Evolutionary conservation across 2,329 filamentous ascomycete genomes (phyloP).

Genomic region (Zasmidium citrigriseum): DNA sequence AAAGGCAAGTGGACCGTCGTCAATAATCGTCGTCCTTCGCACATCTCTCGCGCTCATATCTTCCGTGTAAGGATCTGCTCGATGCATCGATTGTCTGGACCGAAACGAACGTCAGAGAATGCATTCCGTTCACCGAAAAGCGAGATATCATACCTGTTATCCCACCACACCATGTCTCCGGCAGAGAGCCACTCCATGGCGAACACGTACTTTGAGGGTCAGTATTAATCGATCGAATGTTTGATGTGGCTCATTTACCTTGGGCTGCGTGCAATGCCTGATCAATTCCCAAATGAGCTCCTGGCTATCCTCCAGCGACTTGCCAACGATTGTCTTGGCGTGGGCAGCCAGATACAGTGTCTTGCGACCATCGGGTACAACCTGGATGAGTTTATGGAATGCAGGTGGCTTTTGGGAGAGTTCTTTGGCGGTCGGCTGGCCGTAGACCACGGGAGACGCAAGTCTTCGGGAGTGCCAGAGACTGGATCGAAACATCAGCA

Average conservation of each 20-base stretch:
- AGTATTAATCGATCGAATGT: not conserved
- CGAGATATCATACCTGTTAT: not conserved
- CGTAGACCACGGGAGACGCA: not conserved
- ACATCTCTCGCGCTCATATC: not conserved
- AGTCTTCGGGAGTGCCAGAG: not conserved
- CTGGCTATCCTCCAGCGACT: not conserved
- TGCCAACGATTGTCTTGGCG: not conserved
- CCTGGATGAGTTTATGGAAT: not conserved
- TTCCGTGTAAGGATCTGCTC: not conserved
- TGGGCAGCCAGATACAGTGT: not conserved
- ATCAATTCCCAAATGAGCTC: not conserved
- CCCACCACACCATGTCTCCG: not conserved
- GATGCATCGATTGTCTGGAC: not conserved
- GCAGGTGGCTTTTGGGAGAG: not conserved
- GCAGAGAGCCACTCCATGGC: not conserved
- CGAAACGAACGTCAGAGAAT: not conserved
- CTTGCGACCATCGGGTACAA: not conserved
- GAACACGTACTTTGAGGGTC: not conserved
- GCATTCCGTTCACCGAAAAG: not conserved
- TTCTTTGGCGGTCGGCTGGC: not conserved
- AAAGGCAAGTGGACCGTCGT: not conserved
- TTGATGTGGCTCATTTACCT: not conserved
- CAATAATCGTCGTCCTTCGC: not conserved
- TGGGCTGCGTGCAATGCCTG: not conserved
- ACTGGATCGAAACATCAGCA: not conserved